Percentiles rank a stretch among this genome's conserved stretches.
Evolutionary conservation across 208 protist species (phyloP).

Genomic region (Sergeia podlipaevii): DNA sequence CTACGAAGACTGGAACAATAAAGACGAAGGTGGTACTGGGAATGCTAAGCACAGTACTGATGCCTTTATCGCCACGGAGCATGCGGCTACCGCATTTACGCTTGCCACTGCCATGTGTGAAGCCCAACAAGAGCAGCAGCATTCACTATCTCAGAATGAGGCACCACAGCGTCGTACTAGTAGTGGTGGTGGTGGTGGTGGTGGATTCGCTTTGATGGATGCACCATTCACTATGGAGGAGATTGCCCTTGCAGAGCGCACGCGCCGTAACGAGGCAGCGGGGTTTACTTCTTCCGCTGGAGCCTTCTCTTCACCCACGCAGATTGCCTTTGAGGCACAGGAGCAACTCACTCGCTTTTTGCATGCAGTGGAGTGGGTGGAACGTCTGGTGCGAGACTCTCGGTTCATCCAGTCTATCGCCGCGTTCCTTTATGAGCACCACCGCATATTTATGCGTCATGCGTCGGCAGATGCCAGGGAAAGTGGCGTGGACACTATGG

Average conservation of each 20-base stretch:
- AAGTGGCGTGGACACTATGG: constrained; percentile 5
- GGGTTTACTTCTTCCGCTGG: neutral
- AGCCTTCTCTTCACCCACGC: neutral
- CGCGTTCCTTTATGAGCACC: constrained; percentile 62
- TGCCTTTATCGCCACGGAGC: constrained; percentile 66
- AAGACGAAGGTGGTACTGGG: neutral
- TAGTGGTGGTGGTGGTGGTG: neutral
- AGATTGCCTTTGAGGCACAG: constrained; percentile 40
- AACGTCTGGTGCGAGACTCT: constrained; percentile 46
- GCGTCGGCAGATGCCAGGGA: neutral
- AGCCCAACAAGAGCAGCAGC: constrained; percentile 1
- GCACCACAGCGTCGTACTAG: constrained; percentile 1
- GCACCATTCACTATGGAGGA: constrained; percentile 66
- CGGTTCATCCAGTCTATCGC: constrained; percentile 54
- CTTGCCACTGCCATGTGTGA: constrained; percentile 26
- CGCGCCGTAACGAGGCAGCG: constrained; percentile 14
- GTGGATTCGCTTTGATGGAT: constrained; percentile 4
- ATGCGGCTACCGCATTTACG: constrained; percentile 63
- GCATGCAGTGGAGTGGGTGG: constrained; percentile 46
- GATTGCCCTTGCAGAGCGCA: constrained; percentile 25
- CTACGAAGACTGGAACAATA: constrained; percentile 42
- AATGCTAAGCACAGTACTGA: constrained; percentile 1
- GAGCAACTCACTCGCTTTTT: constrained; percentile 59
- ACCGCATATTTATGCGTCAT: constrained; percentile 63
- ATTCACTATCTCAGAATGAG: too few relatives aligned